Evolutionary conservation across 2,329 filamentous ascomycete species (phyloP).

Genomic region (Mycosphaerella sp.): DNA sequence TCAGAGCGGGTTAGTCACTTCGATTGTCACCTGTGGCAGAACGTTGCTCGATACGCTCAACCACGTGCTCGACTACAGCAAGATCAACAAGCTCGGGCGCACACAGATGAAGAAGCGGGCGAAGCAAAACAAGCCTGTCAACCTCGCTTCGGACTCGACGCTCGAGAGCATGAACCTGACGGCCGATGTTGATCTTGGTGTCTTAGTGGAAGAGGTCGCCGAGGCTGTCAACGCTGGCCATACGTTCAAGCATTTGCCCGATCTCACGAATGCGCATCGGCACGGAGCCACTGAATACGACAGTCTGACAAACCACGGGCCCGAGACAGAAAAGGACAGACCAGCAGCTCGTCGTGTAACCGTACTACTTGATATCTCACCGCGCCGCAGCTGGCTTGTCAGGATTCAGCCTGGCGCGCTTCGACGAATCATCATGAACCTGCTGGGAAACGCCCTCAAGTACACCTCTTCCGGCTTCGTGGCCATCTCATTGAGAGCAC

Average conservation of each 20-base stretch:
- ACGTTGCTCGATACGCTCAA: conserved; percentile 46
- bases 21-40: conserved; percentile 45
- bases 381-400: conserved; percentile 39
- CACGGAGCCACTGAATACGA: background rate
- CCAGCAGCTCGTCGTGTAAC: conserved; percentile 27
- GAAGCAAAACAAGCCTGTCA: conserved; percentile 24
- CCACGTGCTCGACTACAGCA: conserved; percentile 38
- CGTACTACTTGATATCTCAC: conserved; percentile 41
- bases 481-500: conserved; percentile 32
- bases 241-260: conserved; percentile 32
- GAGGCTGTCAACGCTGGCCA: conserved; percentile 51
- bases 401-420: conserved; percentile 43
- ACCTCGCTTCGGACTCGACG: conserved; percentile 26
- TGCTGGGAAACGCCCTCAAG: conserved; percentile 46
- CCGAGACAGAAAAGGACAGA: background rate
- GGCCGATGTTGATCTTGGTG: conserved; percentile 39
- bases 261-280: conserved; percentile 10
- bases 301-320: conserved; percentile 2
- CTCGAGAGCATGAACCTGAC: conserved; percentile 31
- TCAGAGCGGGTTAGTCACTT: conserved; percentile 42
- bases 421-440: conserved; percentile 42
- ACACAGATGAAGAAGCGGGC: conserved; percentile 24
- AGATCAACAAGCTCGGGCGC: conserved; percentile 38
- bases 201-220: conserved; percentile 48
- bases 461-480: conserved; percentile 42